Conservation (phyloP, 805 yeast species). For the Starmerella floricola region DNA sequence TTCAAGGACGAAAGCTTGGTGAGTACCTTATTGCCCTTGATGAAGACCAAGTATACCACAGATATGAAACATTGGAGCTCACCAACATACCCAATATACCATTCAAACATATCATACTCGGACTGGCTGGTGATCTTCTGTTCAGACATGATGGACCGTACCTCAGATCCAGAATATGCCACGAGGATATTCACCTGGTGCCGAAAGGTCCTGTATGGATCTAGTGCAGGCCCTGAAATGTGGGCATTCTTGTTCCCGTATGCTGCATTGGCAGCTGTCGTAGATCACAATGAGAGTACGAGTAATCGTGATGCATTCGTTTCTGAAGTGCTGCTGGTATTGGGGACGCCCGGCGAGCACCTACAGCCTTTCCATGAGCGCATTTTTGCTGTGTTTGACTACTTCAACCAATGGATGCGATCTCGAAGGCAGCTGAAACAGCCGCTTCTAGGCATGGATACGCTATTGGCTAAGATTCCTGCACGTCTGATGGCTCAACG, state of each 20-base stretch:
- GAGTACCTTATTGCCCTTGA: slow-evolving; percentile 13
- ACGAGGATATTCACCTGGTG: slow-evolving; percentile 16
- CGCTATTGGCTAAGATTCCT: slow-evolving; percentile 34
- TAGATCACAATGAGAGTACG: slow-evolving; percentile 32
- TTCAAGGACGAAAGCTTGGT: slow-evolving; percentile 11
- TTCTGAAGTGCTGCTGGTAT: slow-evolving; percentile 47
- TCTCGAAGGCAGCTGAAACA: slow-evolving; percentile 18
- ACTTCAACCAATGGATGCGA: slow-evolving; percentile 61
- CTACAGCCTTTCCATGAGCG: slow-evolving; percentile 57
- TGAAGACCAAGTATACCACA: slow-evolving; percentile 54
- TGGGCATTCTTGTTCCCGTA: slow-evolving; percentile 68
- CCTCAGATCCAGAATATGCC: slow-evolving; percentile 38
- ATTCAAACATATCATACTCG: slow-evolving; percentile 31
- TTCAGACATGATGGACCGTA: slow-evolving; percentile 45
- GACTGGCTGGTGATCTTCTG: slow-evolving; percentile 66
- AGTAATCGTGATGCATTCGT: slow-evolving; percentile 35
- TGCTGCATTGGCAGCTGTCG: slow-evolving; percentile 51
- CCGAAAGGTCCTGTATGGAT: slow-evolving; percentile 17
- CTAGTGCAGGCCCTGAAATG: slow-evolving; percentile 34
- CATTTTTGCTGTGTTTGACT: slow-evolving; percentile 68
- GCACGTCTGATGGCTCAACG: slow-evolving; percentile 60
- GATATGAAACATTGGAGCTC: slow-evolving; percentile 35
- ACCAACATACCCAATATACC: slow-evolving; percentile 56
- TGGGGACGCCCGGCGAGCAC: slow-evolving; percentile 32
- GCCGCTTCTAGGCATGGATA: slow-evolving; percentile 15